Base-by-base conservation (phyloP, 352 stramenopile species). In the Peronospora belbahrii region DNA sequence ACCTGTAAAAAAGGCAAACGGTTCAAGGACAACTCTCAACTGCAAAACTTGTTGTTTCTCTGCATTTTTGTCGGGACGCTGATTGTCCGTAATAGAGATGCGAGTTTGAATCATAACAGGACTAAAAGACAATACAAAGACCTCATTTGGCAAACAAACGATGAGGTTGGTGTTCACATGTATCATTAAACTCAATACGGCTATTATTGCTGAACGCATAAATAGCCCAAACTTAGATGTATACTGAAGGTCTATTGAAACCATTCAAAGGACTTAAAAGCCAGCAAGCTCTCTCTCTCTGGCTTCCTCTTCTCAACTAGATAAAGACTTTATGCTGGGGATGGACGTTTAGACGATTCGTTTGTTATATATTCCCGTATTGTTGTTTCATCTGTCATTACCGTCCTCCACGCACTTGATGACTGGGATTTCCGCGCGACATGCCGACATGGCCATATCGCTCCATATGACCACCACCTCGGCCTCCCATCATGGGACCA, bases 341-440 rank as follows among this genome's bases (percentile, higher is more conserved):
- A n/a, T n/a, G 56, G 43, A 56, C 47, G 53, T 46, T 67, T 56
- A n/a, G 30, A 62, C 52, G 45, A 52, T 43, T 19, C 14, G 2
- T 4, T 48, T 25, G 14, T 14, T 56, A 56, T 56, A 56, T 42
- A 57, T 50, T 65, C 45, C 20, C n/a, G 23, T 35, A n/a, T n/a
- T n/a, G n/a, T n/a, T n/a, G 19, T 41, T 50, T 53, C 20, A 18
- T 19, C 39, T 15, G 28, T 7, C 1, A 48, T 72, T 56, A 88
- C 33, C 69, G 62, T 33, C 75, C 75, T 45, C 73, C 70, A 42
- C 67, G 69, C 59, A 88, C 78, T 36, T 78, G 66, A 31, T 60
- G 51, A 27, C 47, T 32, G 4, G 53, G 58, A 23, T 42, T 46
- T 48, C 59, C 68, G 13, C 67, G 65, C 58, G 63, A 59, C 54